phyloP scores from a whole-genome alignment of 2,329 filamentous ascomycete species.

The Phaeophleospora eucalypticola region DNA sequence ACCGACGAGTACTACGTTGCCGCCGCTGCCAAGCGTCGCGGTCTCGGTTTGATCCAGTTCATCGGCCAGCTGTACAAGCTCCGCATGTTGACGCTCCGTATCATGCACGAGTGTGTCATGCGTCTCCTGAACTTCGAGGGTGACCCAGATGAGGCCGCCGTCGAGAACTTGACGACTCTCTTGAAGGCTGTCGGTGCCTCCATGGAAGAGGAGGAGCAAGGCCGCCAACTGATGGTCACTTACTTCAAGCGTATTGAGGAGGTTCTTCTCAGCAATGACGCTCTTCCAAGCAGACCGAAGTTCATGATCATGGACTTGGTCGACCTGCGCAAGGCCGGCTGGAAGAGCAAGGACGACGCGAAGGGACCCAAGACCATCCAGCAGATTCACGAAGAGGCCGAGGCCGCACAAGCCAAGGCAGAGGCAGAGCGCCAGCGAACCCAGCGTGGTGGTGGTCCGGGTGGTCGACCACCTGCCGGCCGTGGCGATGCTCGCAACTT shows the following conservation, averaged over 20 bases:
- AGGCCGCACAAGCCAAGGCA: slow-evolving; percentile 73
- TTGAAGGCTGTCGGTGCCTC: slow-evolving; percentile 86
- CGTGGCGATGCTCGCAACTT: slow-evolving; percentile 86
- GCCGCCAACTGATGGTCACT: slow-evolving; percentile 78
- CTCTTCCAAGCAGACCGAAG: slow-evolving; percentile 75
- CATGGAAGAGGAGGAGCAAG: slow-evolving; percentile 75
- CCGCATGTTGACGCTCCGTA: slow-evolving; percentile 95
- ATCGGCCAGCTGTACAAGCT: slow-evolving; percentile 99
- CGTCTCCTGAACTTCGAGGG: slow-evolving; percentile 95
- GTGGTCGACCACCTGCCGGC: slow-evolving; percentile 67
- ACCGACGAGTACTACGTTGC: slow-evolving; percentile 96
- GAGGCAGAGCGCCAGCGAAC: slow-evolving; percentile 54
- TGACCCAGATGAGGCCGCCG: slow-evolving; percentile 87
- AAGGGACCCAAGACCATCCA: slow-evolving; percentile 97
- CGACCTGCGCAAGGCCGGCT: slow-evolving; percentile 72
- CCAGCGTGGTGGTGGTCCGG: slow-evolving; percentile 60
- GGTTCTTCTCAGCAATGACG: slow-evolving; percentile 72
- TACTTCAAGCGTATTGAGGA: slow-evolving; percentile 87
- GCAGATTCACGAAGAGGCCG: slow-evolving; percentile 81
- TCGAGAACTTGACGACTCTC: slow-evolving; percentile 92
- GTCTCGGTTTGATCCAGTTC: slow-evolving; percentile 96
- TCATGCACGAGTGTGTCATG: slow-evolving; percentile 99
- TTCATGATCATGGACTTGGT: slow-evolving; percentile 97
- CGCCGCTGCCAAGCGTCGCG: slow-evolving; percentile 90
- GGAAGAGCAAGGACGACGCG: slow-evolving; percentile 88